These are phyloP conservation scores for Setaria viridis DNA, from an alignment of 202 grass and related monocot genomes.

Conservation along the genomic window DNA sequence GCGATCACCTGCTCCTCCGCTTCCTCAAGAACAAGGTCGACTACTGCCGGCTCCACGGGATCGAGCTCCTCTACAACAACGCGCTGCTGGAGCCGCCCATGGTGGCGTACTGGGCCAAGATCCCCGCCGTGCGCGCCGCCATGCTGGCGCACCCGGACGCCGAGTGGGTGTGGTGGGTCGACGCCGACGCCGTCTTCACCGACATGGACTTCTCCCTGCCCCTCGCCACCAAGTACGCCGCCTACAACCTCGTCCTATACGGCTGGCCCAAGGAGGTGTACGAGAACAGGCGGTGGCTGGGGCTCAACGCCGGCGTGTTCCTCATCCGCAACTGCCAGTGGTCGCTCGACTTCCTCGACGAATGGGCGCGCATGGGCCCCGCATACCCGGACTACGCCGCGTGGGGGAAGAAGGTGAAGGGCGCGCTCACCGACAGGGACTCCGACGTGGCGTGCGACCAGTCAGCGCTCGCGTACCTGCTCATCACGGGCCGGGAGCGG, in stretches of 20 bases:
- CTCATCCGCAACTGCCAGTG: conserved; percentile 94
- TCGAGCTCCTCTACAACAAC: not conserved
- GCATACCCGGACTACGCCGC: conserved; percentile 35
- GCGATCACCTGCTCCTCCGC: not conserved
- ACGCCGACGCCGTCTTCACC: conserved; percentile 27
- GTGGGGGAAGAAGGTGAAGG: conserved; percentile 38
- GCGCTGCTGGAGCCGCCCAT: not conserved
- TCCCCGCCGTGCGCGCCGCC: not conserved
- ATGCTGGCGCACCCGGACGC: conserved; percentile 19
- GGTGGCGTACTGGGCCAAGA: not conserved
- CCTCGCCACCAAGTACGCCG: not conserved
- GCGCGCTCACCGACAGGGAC: conserved; percentile 24
- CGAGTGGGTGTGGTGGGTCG: conserved; percentile 19
- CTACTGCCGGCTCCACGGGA: conserved; percentile 25
- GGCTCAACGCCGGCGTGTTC: conserved; percentile 83
- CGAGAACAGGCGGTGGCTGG: conserved; percentile 47
- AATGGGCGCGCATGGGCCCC: conserved; percentile 44
- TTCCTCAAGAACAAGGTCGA: conserved; percentile 25
- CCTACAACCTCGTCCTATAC: conserved; percentile 59
- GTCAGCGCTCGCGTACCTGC: conserved; percentile 65
- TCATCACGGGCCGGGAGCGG: not conserved
- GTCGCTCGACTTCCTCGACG: conserved; percentile 79
- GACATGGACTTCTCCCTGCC: conserved; percentile 25
- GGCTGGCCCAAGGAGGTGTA: conserved; percentile 45
- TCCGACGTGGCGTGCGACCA: conserved; percentile 53